Conservation (phyloP, 2,329 filamentous ascomycete species). For the Penicillium sp. region DNA sequence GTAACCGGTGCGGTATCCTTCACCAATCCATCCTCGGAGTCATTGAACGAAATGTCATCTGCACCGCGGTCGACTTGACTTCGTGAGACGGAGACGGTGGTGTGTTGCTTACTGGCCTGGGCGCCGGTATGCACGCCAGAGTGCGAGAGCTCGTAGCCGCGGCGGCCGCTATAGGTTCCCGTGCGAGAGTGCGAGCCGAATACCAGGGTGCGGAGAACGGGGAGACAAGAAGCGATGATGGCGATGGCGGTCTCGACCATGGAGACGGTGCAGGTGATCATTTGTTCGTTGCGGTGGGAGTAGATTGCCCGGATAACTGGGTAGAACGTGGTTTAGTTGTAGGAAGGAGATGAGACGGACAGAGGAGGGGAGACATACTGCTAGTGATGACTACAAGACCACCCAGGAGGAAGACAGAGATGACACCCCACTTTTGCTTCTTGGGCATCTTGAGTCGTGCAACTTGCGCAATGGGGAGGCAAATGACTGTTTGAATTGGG, state of each 20-base stretch:
- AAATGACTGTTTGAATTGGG: not conserved
- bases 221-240: conserved; percentile 22
- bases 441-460: not conserved
- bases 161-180: conserved; percentile 20
- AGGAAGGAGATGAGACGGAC: not conserved
- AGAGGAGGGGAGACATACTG: conserved; percentile 14
- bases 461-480: not conserved
- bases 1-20: conserved; percentile 2
- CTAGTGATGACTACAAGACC: conserved; percentile 11
- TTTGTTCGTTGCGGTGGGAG: conserved; percentile 21
- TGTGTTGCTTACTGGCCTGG: conserved; percentile 4
- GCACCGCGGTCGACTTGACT: conserved; percentile 1
- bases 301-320: conserved; percentile 26
- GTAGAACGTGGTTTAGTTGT: not conserved
- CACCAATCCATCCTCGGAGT: conserved; percentile 23
- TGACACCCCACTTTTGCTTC: not conserved
- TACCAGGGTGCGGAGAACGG: conserved; percentile 25
- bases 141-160: conserved; percentile 21
- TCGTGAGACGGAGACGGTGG: conserved; percentile 15
- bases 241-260: conserved; percentile 26
- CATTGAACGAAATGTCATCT: conserved; percentile 18
- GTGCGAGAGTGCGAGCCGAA: conserved; percentile 24
- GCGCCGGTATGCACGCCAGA: conserved; percentile 9
- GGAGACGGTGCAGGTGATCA: conserved; percentile 28
- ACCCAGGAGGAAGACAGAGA: not conserved